Evolutionary conservation across 371 early-diverging fungal genomes (phyloP), one percentile per base, ranked within the genome.

Genomic region (Funneliformis caledonium): DNA sequence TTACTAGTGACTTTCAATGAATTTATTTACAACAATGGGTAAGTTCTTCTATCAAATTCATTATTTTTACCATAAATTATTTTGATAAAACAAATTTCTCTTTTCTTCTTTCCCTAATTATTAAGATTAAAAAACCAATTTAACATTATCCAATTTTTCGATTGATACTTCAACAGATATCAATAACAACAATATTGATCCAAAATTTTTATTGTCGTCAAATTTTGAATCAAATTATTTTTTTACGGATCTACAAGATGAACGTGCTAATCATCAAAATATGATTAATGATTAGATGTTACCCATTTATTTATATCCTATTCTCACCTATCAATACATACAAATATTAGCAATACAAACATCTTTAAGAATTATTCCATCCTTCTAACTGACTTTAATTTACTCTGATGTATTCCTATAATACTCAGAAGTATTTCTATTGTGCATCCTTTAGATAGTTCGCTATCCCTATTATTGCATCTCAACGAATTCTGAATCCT

Each of bases 271-370:
- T n/a, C 16, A 37, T 31, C 68, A 68, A 68, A 19, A n/a, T 42
- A n/a, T 68, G 19, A 43, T 68, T 19, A 16, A 68, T 68, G 43
- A 68, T 68, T 68, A 43, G n/a, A 68, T 68, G 68, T 42, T 68
- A 43, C 68, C 68, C 3, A 68, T 68, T 11, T 68, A 1, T 68
- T 43, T 37, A 43, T 68, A 43, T 43, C 37, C 19, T 6, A 43
- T 10, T 43, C 43, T 68, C 68, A 42, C 43, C 68, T 43, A 42
- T 68, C 68, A 56, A 56, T 56, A 56, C 56, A 56, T 19, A 2
- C 37, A 37, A 56, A 56, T 52, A 52, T 52, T 52, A 52, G 14
- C 16, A 52, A 52, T 56, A 56, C 56, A 11, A 56, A 4, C 19
- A 56, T 56, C 19, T 56, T 56, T 16, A 56, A 19, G 56, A 56